Evolutionary conservation across 768 basidiomycete genomes (phyloP), one percentile per base, ranked within the genome.

Genomic region (Hericium coralloides): DNA sequence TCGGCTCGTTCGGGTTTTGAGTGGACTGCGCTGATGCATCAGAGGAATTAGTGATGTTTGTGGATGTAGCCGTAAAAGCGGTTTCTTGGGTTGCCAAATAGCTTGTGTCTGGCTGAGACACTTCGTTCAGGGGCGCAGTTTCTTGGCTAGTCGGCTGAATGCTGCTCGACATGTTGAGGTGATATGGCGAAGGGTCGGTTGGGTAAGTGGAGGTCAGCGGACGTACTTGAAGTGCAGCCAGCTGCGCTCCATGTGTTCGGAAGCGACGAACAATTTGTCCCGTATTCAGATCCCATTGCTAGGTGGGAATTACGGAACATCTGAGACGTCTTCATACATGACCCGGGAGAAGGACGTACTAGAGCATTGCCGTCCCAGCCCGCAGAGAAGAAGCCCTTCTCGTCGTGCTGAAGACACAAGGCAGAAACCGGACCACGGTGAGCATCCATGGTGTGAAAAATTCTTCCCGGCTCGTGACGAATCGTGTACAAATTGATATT

Each of bases 241-340:
- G 79, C 67, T 97, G 95, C 3, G 92, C 83, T 23, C 86, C 83
- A 64, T 97, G 92, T 0, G 87, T 80, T 0, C 79, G 83, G 68
- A 90, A 98, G 49, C 77, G 83, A 51, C 93, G 82, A 12, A 85
- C 79, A 41, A 74, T 74, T 59, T 89, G 79, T 7, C 97, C 95
- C 0, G 88, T 95, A 66, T 99, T 91, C 38, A 99, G 79, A 72
- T 98, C 95, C 95, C 97, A 98, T 83, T 98, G 91, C 95, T 98
- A 51, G n/a, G 38, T 31, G 83, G 68, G 90, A 98, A 49, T 77
- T 83, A 51, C 93, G 82, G 14, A 85, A 79, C 38, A 74, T 74
- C 59, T 89, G 79, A 7, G 95, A 97, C 0, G 88, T 95, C 66
- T 99, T 91, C 38, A 98, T 79, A 72, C 98, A 95, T 95, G 95